Conservation (phyloP, 2,329 filamentous ascomycete species). For the Neofusicoccum ribis region DNA sequence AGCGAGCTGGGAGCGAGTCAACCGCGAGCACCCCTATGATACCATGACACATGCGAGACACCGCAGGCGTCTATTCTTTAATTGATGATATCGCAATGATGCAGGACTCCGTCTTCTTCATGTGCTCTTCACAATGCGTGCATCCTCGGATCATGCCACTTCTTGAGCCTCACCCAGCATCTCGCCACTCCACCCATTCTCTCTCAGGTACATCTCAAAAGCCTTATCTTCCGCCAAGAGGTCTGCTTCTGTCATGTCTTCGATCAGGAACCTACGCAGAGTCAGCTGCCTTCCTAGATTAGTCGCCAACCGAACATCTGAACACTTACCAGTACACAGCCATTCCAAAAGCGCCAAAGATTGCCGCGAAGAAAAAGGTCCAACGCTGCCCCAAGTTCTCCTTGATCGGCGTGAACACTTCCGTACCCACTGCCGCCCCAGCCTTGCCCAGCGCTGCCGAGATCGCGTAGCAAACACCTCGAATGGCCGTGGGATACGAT, state of each 20-base stretch:
- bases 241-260: slow-evolving; percentile 7
- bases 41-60: background rate
- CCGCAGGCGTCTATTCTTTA: background rate
- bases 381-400: slow-evolving; percentile 48
- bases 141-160: background rate
- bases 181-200: background rate
- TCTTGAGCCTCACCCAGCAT: background rate
- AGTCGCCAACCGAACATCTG: background rate
- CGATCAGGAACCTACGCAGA: background rate
- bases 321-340: slow-evolving; percentile 19
- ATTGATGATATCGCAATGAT: background rate
- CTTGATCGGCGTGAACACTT: slow-evolving; percentile 53
- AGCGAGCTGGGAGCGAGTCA: background rate
- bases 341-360: slow-evolving; percentile 43
- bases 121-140: background rate
- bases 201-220: background rate
- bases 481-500: slow-evolving; percentile 53
- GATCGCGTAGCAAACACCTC: slow-evolving; percentile 54
- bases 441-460: slow-evolving; percentile 54
- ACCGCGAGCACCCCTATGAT: background rate
- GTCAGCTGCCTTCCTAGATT: background rate
- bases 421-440: slow-evolving; percentile 53
- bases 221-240: background rate
- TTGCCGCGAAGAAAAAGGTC: slow-evolving; percentile 56
- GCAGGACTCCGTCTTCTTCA: background rate